Conservation (phyloP, 2,329 filamentous ascomycete species). For the Hypoxylon sp. region DNA sequence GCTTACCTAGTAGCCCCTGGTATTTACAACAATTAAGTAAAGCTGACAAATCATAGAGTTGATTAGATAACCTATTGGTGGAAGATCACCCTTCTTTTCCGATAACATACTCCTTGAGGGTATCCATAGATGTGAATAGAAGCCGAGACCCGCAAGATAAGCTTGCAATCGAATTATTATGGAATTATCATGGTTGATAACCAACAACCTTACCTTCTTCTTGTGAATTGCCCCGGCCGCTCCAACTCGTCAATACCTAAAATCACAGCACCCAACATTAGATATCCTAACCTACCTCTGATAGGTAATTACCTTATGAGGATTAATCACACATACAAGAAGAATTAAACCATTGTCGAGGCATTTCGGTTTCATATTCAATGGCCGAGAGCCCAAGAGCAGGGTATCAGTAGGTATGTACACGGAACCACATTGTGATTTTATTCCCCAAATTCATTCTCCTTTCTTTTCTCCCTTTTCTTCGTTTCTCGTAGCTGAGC, state of each 20-base stretch:
- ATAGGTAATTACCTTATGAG: neutral
- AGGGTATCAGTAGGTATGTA: slow-evolving; percentile 44
- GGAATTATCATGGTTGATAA: no score
- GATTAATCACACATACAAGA: neutral
- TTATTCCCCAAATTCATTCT: slow-evolving; percentile 7
- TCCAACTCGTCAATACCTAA: neutral
- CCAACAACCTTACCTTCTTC: no score
- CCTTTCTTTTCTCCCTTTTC: neutral
- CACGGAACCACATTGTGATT: slow-evolving; percentile 18
- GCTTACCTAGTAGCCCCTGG: neutral
- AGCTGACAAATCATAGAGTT: slow-evolving; percentile 11
- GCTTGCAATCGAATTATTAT: no score
- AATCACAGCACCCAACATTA: neutral
- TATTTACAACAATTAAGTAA: slow-evolving; percentile 1
- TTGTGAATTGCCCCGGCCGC: no score
- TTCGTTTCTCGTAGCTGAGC: neutral
- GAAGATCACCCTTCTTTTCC: neutral
- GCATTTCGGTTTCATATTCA: slow-evolving; percentile 12
- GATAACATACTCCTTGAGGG: neutral
- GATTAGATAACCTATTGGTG: neutral
- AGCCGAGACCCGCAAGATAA: no score
- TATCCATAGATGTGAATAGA: no score
- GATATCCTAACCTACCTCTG: no score
- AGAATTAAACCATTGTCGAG: neutral
- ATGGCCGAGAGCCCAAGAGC: slow-evolving; percentile 19